phyloP scores from a whole-genome alignment of 352 stramenopile species.

The Globisporangium echinulatum region DNA sequence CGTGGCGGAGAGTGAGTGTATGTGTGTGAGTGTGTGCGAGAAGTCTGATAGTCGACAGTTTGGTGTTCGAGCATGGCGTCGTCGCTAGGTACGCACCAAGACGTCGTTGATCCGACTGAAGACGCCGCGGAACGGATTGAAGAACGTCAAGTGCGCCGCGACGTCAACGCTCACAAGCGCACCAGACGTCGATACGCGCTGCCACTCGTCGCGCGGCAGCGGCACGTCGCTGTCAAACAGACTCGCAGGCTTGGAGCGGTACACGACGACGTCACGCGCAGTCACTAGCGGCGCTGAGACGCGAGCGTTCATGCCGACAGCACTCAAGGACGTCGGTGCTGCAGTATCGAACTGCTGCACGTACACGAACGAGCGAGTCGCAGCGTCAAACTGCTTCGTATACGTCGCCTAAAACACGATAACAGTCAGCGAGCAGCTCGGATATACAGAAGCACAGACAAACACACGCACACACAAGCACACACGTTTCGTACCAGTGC shows the following conservation, averaged over 20 bases:
- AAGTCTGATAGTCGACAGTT: no score
- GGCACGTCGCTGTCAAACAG: slow-evolving; percentile 39
- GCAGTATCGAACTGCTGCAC: slow-evolving; percentile 4
- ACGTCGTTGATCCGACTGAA: slow-evolving; percentile 35
- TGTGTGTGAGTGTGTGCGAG: no score
- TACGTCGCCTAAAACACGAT: slow-evolving; percentile 25
- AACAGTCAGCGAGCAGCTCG: neutral
- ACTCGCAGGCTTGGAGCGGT: slow-evolving; percentile 29
- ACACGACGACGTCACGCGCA: slow-evolving; percentile 5
- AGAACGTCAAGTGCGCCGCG: slow-evolving; percentile 13
- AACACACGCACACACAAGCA: neutral
- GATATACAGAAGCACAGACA: neutral
- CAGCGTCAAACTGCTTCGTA: slow-evolving; percentile 34
- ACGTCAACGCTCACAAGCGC: neutral
- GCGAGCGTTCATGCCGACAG: no score
- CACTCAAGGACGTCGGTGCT: no score
- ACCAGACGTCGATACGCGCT: slow-evolving; percentile 1
- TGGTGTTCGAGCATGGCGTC: neutral
- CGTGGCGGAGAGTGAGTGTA: no score
- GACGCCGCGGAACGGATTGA: slow-evolving; percentile 36
- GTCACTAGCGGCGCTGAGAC: neutral
- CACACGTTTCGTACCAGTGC: slow-evolving; percentile 19
- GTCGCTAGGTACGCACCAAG: slow-evolving; percentile 1
- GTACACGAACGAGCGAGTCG: slow-evolving; percentile 28
- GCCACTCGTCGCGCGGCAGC: slow-evolving; percentile 42